Conservation (phyloP, 495 filamentous ascomycete species). For the Clavariopsis aquatica region DNA sequence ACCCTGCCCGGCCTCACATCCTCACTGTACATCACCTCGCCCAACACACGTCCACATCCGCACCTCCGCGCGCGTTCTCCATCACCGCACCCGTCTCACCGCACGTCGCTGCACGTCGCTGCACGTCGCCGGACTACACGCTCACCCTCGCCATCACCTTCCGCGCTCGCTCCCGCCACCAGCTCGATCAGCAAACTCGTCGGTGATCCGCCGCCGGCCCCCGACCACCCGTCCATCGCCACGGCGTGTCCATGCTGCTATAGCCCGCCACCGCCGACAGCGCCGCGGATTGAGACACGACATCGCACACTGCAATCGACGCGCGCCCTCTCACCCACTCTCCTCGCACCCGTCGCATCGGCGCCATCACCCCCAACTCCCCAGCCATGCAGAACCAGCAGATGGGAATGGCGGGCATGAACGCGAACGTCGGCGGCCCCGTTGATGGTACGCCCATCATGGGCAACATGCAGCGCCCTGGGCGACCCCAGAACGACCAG, state of each 20-base stretch:
- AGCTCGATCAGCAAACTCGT: slow-evolving; percentile 20
- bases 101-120: not conserved
- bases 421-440: slow-evolving; percentile 30
- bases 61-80: not conserved
- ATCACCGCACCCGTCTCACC: slow-evolving; percentile 3
- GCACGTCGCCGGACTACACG: not conserved
- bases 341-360: slow-evolving; percentile 1
- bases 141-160: not conserved
- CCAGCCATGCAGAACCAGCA: slow-evolving; percentile 41
- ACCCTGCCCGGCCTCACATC: slow-evolving; percentile 14
- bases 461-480: slow-evolving; percentile 33
- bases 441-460: slow-evolving; percentile 41
- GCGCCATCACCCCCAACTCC: not conserved
- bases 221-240: slow-evolving; percentile 23
- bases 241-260: slow-evolving; percentile 36
- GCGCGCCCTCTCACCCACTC: not conserved
- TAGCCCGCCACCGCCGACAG: slow-evolving; percentile 21
- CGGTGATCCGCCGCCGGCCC: slow-evolving; percentile 24
- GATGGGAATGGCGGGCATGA: slow-evolving; percentile 44
- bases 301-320: not conserved
- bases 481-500: not conserved
- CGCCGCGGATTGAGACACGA: slow-evolving; percentile 20
- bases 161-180: slow-evolving; percentile 8
- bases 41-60: not conserved
- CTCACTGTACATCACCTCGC: not conserved